Evolutionary conservation across 78 protist genomes (phyloP).

Genomic region (Cavenderia fasciculata): DNA sequence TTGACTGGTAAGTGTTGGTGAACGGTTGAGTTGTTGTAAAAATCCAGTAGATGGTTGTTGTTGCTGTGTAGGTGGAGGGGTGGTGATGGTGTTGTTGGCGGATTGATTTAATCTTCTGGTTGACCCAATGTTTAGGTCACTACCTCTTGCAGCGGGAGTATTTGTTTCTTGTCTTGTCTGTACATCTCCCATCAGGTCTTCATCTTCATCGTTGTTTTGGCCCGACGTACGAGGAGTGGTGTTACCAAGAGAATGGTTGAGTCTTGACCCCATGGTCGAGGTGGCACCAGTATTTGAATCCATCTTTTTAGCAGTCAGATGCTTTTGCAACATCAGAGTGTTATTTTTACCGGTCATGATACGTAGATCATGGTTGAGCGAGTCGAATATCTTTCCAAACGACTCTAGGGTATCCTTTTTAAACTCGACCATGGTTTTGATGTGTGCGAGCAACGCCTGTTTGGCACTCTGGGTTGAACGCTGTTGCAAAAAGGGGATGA

Average conservation of each 20-base stretch:
- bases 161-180: too few species aligned
- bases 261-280: not conserved
- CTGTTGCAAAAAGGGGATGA: constrained; percentile 56
- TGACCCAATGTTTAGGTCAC: not conserved
- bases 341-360: constrained; percentile 25
- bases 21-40: not conserved
- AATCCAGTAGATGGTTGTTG: not conserved
- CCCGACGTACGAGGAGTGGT: not conserved
- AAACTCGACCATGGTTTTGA: constrained; percentile 48
- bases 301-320: not conserved
- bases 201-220: constrained; percentile 7
- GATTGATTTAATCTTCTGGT: not conserved
- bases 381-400: constrained; percentile 55
- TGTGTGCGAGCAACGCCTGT: constrained; percentile 8
- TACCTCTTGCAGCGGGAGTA: not conserved
- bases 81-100: not conserved
- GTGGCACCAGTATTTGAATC: not conserved
- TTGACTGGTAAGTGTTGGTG: not conserved
- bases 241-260: not conserved
- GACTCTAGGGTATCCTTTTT: constrained; percentile 33
- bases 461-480: constrained; percentile 39
- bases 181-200: constrained; percentile 17
- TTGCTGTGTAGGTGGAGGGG: not conserved
- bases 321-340: constrained; percentile 28
- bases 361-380: constrained; percentile 40